phyloP scores from a whole-genome alignment of 192 early-diverging fungal species.

The Rhizophagus prolifer region DNA sequence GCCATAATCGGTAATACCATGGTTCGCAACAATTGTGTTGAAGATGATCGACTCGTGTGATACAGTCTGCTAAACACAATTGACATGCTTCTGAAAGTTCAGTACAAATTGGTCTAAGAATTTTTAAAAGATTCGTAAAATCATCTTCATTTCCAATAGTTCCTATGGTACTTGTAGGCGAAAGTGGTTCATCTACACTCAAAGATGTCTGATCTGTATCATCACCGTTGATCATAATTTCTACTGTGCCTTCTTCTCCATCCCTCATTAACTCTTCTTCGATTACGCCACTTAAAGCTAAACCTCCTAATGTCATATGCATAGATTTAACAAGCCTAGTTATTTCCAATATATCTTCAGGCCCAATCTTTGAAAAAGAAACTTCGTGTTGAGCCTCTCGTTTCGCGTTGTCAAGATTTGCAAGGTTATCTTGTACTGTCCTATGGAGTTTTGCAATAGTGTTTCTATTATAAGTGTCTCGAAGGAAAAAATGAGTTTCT shows the following conservation, averaged over 20 bases:
- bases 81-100: slow-evolving; percentile 18
- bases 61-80: slow-evolving; percentile 21
- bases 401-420: slow-evolving; percentile 8
- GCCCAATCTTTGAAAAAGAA: slow-evolving; percentile 21
- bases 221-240: slow-evolving; percentile 1
- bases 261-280: slow-evolving; percentile 23
- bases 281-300: slow-evolving; percentile 23
- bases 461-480: slow-evolving; percentile 8
- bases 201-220: not conserved
- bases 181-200: not conserved
- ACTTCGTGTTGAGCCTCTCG: slow-evolving; percentile 16
- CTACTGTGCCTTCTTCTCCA: not conserved
- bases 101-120: slow-evolving; percentile 18
- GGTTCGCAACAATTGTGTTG: slow-evolving; percentile 11
- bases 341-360: slow-evolving; percentile 14
- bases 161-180: not conserved
- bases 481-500: slow-evolving; percentile 21
- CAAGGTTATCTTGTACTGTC: slow-evolving; percentile 12
- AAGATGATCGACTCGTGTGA: slow-evolving; percentile 4
- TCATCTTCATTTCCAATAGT: not conserved
- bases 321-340: slow-evolving; percentile 8
- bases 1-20: slow-evolving; percentile 10
- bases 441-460: slow-evolving; percentile 4
- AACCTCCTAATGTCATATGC: slow-evolving; percentile 12
- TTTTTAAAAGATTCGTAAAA: slow-evolving; percentile 2